Conservation (phyloP, 2,329 filamentous ascomycete genomes). For the Diaporthe nobilis region DNA sequence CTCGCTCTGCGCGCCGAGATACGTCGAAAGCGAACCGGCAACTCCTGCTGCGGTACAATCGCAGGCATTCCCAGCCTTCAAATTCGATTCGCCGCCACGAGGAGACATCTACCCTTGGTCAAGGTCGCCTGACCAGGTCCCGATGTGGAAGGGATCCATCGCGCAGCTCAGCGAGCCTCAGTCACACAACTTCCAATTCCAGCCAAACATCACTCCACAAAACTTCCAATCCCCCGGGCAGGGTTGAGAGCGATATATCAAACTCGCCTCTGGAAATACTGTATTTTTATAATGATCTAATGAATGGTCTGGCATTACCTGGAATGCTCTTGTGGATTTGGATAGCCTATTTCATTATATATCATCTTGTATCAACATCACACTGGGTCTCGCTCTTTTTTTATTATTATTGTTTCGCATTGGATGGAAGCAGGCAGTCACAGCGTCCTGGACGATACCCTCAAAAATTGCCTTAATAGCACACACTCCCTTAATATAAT, state of each 20-base stretch:
- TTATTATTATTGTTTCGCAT: background rate
- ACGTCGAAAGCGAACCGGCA: slow-evolving; percentile 64
- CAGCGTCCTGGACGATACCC: slow-evolving; percentile 33
- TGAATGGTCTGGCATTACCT: slow-evolving; percentile 18
- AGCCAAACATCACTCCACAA: slow-evolving; percentile 60
- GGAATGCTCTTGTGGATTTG: slow-evolving; percentile 5
- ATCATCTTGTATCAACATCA: slow-evolving; percentile 24
- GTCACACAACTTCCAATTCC: slow-evolving; percentile 62
- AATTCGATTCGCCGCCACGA: slow-evolving; percentile 66
- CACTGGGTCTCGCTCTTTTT: background rate
- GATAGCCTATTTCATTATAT: background rate
- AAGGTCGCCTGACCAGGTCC: slow-evolving; percentile 38
- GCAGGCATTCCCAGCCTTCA: slow-evolving; percentile 54
- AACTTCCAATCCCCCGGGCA: slow-evolving; percentile 52
- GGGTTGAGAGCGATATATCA: background rate
- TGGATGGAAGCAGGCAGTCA: slow-evolving; percentile 23
- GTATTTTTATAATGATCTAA: slow-evolving; percentile 29
- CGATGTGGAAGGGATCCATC: slow-evolving; percentile 36
- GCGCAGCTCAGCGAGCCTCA: slow-evolving; percentile 48
- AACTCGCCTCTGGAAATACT: background rate
- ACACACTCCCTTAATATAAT: slow-evolving; percentile 27
- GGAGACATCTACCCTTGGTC: slow-evolving; percentile 53
- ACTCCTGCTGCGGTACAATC: slow-evolving; percentile 58
- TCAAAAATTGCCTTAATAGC: slow-evolving; percentile 31
- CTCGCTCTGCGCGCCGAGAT: slow-evolving; percentile 58